phyloP scores from a whole-genome alignment of 208 protist genomes.

The Acanthamoeba sp. region DNA sequence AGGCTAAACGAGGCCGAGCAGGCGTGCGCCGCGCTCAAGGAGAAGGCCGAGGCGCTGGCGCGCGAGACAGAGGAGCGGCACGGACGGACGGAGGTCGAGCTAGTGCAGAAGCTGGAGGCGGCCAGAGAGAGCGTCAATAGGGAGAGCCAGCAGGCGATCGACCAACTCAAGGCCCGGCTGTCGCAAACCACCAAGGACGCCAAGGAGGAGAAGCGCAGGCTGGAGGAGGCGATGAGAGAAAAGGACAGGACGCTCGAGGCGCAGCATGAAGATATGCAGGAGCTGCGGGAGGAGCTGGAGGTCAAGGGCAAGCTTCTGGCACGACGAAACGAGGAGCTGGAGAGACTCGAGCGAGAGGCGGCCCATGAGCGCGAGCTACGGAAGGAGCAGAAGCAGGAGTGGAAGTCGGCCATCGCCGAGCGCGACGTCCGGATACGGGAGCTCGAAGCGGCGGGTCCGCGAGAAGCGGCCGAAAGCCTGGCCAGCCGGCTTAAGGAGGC shows the following conservation, averaged over 20 bases:
- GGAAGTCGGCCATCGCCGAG: not conserved
- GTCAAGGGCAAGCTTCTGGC: not conserved
- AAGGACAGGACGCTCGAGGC: not conserved
- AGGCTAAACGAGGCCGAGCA: not conserved
- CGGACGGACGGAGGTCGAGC: not conserved
- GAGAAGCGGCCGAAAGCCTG: not conserved
- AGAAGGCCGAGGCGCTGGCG: not conserved
- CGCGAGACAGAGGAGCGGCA: not conserved
- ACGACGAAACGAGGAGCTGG: not conserved
- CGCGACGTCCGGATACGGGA: not conserved
- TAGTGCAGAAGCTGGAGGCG: not conserved
- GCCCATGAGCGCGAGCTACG: not conserved
- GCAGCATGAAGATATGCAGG: not conserved
- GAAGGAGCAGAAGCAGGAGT: slow-evolving; percentile 45
- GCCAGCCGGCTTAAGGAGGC: not conserved
- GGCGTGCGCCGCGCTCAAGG: not conserved
- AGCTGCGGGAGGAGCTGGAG: slow-evolving; percentile 33
- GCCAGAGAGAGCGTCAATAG: not conserved
- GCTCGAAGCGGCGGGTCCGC: not conserved
- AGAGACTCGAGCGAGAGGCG: not conserved
- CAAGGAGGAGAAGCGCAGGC: not conserved
- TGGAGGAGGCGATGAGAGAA: not conserved
- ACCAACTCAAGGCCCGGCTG: slow-evolving; percentile 6
- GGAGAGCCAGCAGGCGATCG: slow-evolving; percentile 1
- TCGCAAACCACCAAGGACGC: not conserved